Evolutionary conservation across 1,284 basidiomycete species (phyloP), one percentile per base, ranked within the genome.

Genomic region (Pseudozyma tsukubaensis): DNA sequence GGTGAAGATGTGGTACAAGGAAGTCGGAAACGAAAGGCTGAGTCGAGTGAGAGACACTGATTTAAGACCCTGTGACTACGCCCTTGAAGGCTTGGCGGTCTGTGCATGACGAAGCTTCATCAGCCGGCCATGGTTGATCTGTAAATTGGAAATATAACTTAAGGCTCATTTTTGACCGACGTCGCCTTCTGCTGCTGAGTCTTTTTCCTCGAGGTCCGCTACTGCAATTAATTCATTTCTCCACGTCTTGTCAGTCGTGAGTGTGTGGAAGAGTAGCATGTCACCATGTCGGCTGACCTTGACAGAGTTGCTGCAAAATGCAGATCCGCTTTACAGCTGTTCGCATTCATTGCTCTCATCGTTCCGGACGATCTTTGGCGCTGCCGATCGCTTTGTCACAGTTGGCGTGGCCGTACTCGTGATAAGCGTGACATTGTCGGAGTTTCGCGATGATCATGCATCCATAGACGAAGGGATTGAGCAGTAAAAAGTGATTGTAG

Each of bases 401-500:
- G 3, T 29, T 6, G 24, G 6, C 6, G 24, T 3, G 6, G 24
- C 24, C 24, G 3, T 29, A 29, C 24, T 6, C 3, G 3, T 29
- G 24, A 29, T 29, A 3, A 29, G 6, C 3, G 24, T 29, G 24
- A 29, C 24, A 21, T 13, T 44, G 43, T 21, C 43, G 18, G 18
- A 29, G 24, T 29, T 29, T 29, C 6, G 24, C 24, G 24, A 29
- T n/a, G n/a, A n/a, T 39, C 37, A 10, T 39, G 37, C 9, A 39
- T 16, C 9, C 42, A 43, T 32, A 42, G 50, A 9, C 4, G 14
- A 21, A 9, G 36, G 19, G 12, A 29, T 24, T 39, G 24, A 13
- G 44, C 9, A 50, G 47, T 50, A 19, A 29, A 34, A 24, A 40
- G 50, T 58, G 34, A 57, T 49, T 53, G 52, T 39, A 56, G 18